Base-by-base conservation (phyloP, 805 yeast species). In the Myxozyma mucilagina region DNA sequence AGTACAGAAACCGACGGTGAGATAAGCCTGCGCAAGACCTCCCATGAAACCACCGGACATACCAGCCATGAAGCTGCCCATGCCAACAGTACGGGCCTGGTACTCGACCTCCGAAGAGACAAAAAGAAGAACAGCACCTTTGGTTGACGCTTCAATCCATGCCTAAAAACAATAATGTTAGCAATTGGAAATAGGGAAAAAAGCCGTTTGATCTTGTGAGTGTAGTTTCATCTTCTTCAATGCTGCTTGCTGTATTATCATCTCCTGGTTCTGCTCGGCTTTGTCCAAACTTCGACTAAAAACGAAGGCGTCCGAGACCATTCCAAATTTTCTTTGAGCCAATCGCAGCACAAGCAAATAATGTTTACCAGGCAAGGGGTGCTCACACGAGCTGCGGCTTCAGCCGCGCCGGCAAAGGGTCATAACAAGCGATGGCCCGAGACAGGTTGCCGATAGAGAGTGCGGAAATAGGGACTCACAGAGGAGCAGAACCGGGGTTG, bases 61-160 rank as follows among this genome's bases (percentile, higher is more conserved):
- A 73, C 99, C 99, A 13, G 94, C 82, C 35, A 84, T 80, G 70
- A 94, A 91, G 65, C 87, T 84, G 60, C 79, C 82, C 63, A 83
- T 80, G 54, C 96, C 96, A 20, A 87, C 61, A 38, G 74, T 75
- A 48, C 67, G 61, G 69, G 86, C 84, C 52, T 82, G 82, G 75
- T 89, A 90, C 76, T 94, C 98, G 55, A 91, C 89, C 73, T 94
- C 98, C 49, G 96, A 85, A 49, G 96, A 87, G 38, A 91, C 97
- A 70, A 94, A 94, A 68, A 94, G 80, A 59, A 94, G 80, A 7
- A 92, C 97, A 4, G 98, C 97, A 74, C 99, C 99, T 75, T 94
- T 94, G 41, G 99, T 94, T n/a, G 97, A 89, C 9, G 97, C 99
- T 76, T 93, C 99, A 69, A 94, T 89, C 97, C 98, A 92, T 6